Evolutionary conservation across 2,329 filamentous ascomycete genomes (phyloP), one percentile per base, ranked within the genome.

Genomic region (Colletotrichum sp.): DNA sequence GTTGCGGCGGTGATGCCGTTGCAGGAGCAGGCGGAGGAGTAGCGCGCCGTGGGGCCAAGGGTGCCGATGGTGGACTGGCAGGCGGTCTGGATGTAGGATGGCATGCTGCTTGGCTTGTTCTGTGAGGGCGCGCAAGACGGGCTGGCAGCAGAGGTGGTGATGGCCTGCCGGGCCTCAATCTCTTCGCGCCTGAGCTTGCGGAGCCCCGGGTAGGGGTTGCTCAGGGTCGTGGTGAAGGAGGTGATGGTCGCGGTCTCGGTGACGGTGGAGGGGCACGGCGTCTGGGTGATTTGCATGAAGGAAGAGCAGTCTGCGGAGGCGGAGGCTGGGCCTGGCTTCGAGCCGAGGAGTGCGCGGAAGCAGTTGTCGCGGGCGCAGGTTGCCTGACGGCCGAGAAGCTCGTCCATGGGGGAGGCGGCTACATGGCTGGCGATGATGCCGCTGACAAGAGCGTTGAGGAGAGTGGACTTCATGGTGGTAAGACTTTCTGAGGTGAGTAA

Each of bases 21-120:
- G 84, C 86, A 88, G 69, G 81, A 82, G 84, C 86, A 88, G 68
- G 84, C 86, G 36, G 85, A 85, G 28, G 85, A 81, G 81, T 86
- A 88, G 52, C 69, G 69, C 24, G 69, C 69, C 62, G 69, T 67
- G 24, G 69, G 69, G 13, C 18, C 69, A 18, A 71, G 69, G 16
- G 69, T 59, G 8, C 69, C 69, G n/a, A 71, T 30, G 24, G 69
- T 71, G 18, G 21, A 26, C 5, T 71, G 30, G 62, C 69, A 71
- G 4, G 30, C 70, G 18, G 62, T 60, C 34, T 68, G 30, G 12
- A 67, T 57, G 49, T 68, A 72, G 12, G 62, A 30, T 3, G 70
- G 70, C 63, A 72, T 59, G 70, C 26, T 72, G 62, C 62, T 68
- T 8, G 63, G 70, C 18, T 26, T 28, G 49, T 24, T 68, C 32